Percentiles rank a stretch among this genome's conserved stretches.
Evolutionary conservation across 768 basidiomycete species (phyloP).

Genomic region (Pluteus cervinus): DNA sequence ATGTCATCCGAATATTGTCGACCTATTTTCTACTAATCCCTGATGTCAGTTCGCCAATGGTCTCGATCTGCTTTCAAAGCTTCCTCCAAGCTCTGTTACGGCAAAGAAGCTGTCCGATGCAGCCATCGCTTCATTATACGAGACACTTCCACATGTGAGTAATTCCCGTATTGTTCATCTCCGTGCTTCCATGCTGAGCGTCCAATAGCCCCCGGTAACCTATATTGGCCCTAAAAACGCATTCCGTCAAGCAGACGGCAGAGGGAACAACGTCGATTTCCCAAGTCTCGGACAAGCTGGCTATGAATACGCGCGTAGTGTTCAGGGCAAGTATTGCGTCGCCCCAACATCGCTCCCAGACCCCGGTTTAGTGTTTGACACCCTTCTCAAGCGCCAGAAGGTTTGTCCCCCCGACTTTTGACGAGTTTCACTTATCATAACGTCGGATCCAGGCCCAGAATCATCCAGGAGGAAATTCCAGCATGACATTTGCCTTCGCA

Average conservation of each 20-base stretch:
- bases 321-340: slow-evolving; percentile 35
- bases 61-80: too few relatives aligned
- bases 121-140: too few relatives aligned
- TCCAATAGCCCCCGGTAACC: slow-evolving; percentile 3
- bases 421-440: too few relatives aligned
- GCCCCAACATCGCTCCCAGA: slow-evolving; percentile 42
- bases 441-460: slow-evolving; percentile 27
- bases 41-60: too few relatives aligned
- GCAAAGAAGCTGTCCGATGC: too few relatives aligned
- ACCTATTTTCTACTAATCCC: too few relatives aligned
- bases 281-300: slow-evolving; percentile 46
- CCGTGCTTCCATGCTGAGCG: too few relatives aligned
- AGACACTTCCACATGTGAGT: too few relatives aligned
- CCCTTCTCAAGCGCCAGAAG: slow-evolving; percentile 37
- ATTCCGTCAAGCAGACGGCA: slow-evolving; percentile 45
- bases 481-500: slow-evolving; percentile 62
- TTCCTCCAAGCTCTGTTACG: too few relatives aligned
- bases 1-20: too few relatives aligned
- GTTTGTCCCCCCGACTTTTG: slow-evolving; percentile 24
- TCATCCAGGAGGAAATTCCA: slow-evolving; percentile 55
- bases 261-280: slow-evolving; percentile 38
- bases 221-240: slow-evolving; percentile 21
- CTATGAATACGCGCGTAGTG: slow-evolving; percentile 46
- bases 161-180: too few relatives aligned
- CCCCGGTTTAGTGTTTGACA: slow-evolving; percentile 56